These are phyloP conservation scores for Pseudotsuga menziesii DNA, from an alignment of 75 land plant species.

Conservation along the genomic window DNA sequence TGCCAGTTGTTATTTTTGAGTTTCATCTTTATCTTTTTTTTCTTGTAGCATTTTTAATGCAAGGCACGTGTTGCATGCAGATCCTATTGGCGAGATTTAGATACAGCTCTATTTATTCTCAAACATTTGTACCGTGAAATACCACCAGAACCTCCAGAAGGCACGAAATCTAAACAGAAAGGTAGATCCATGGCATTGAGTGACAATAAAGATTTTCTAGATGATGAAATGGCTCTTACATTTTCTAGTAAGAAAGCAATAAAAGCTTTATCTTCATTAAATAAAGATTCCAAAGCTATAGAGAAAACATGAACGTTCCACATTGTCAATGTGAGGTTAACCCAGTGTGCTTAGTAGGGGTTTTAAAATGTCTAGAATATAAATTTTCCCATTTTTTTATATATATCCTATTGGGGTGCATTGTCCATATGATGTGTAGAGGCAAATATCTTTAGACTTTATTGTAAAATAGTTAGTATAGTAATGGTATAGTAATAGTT, in stretches of 20 bases:
- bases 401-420: no score
- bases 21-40: background rate
- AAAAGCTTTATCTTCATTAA: background rate
- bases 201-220: background rate
- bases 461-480: no score
- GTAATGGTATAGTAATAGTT: no score
- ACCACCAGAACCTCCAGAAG: slow-evolving; percentile 52
- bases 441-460: no score
- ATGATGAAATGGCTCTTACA: slow-evolving; percentile 12
- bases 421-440: no score
- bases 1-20: background rate
- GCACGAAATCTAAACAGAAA: background rate
- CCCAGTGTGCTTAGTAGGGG: no score
- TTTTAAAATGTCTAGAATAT: no score
- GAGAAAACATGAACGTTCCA: no score
- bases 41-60: background rate
- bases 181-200: background rate
- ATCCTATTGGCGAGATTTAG: slow-evolving; percentile 95
- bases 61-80: slow-evolving; percentile 25
- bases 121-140: slow-evolving; percentile 90
- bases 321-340: no score
- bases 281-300: background rate
- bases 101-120: slow-evolving; percentile 96
- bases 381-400: no score
- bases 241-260: slow-evolving; percentile 5